Evolutionary conservation across 148 eudicot genomes (phyloP), one percentile per base, ranked within the genome.

Genomic region (Cornus suecica): DNA sequence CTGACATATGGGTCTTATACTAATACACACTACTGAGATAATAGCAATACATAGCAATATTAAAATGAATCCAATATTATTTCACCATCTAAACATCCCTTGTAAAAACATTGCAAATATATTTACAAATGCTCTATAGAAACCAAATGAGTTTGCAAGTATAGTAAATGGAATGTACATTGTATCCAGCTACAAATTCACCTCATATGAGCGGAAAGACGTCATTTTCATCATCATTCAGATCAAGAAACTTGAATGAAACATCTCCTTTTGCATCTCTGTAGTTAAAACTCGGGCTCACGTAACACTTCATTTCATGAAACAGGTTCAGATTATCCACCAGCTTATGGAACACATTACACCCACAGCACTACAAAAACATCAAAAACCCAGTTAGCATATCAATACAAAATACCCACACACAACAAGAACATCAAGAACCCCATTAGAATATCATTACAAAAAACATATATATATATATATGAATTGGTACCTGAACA

Each of bases 251-350:
- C 77, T 90, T 87, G 77, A 94, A 86, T 34, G 83, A 72, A 72
- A 82, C 71, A 70, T 86, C 74, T 20, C 74, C 83, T n/a, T 76
- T 76, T 29, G 83, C 78, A 64, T 81, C 85, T 65, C 84, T 89
- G 62, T 84, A 76, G 65, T 88, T 89, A 88, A 94, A 94, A 75
- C 93, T 89, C 31, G 97, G 87, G 80, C 81, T 86, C 69, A 94
- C 86, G 74, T 94, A 94, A 82, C 98, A 94, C 79, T 90, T 90
- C 96, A 92, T 92, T 68, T 91, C 97, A 77, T 90, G 91, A 75
- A 94, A 94, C n/a, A 92, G 85, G 79, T 94, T 92, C 88, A 94
- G 84, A 80, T 94, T 85, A 82, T 94, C 97, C 71, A 94, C 98
- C 75, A 94, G 89, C 90, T 94, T 94, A 84, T 94, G 98, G 81